These are phyloP conservation scores for Willaertia magna DNA, from an alignment of 208 protist species.

Conservation along the genomic window DNA sequence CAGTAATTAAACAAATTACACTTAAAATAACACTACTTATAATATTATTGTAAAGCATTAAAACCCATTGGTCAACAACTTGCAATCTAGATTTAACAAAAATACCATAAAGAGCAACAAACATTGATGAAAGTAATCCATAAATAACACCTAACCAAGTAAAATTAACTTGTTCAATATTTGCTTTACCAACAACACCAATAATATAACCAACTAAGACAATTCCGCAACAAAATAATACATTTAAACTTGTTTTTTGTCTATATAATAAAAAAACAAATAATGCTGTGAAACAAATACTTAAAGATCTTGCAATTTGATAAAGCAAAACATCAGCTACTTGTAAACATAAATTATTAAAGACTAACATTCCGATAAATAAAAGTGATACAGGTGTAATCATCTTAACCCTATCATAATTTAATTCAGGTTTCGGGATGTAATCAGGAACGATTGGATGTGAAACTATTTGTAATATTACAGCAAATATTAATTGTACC, in stretches of 20 bases:
- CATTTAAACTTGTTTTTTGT: conserved; percentile 21
- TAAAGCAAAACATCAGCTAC: conserved; percentile 53
- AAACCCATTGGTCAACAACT: background rate
- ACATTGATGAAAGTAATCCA: background rate
- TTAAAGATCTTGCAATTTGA: conserved; percentile 44
- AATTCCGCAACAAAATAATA: conserved; percentile 27
- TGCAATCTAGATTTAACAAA: background rate
- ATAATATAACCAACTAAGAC: conserved; percentile 45
- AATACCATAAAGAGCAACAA: background rate
- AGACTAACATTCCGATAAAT: conserved; percentile 45
- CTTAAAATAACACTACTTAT: background rate
- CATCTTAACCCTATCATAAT: conserved; percentile 16
- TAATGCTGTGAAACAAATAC: conserved; percentile 46
- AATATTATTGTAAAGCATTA: conserved; percentile 6
- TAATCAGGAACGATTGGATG: background rate
- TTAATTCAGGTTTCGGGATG: conserved; percentile 34
- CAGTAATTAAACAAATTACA: background rate
- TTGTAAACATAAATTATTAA: conserved; percentile 59
- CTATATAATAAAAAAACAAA: conserved; percentile 40
- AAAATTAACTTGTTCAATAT: background rate
- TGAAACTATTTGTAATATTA: background rate
- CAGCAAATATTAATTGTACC: conserved; percentile 18
- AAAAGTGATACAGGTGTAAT: conserved; percentile 39
- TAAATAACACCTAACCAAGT: conserved; percentile 7
- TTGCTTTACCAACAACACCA: conserved; percentile 29